Evolutionary conservation across 805 yeast genomes (phyloP), one percentile per base, ranked within the genome.

Genomic region (Danielia oregonensis): DNA sequence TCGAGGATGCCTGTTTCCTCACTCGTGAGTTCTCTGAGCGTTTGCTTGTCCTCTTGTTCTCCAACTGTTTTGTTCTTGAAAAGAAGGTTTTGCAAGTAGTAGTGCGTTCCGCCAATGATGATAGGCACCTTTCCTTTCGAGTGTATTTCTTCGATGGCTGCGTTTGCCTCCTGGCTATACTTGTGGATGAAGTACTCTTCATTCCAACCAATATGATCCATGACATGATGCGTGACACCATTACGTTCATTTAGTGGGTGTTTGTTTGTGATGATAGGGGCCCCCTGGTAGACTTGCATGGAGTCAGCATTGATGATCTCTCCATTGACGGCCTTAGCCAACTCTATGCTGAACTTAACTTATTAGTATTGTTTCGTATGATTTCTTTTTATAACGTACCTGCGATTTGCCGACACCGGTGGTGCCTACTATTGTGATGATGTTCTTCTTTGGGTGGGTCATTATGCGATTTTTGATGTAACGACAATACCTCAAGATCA

Each of bases 351-450:
- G 40, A 85, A 73, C 71, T 78, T 30, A 5, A n/a, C 26, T 36
- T 44, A 32, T 36, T 39, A 39, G 3, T 12, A 16, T 11, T 6
- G 10, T 12, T 26, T 12, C 8, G 15, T 17, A 11, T 14, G 13
- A 18, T 14, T 18, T 6, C 21, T 18, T 10, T 25, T 12, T n/a
- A 3, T 16, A 26, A 60, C 68, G 23, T 50, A 77, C 71, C 48
- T 86, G 87, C 0, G 97, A 89, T 54, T 91, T 91, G 0, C 98
- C 98, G 9, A 88, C 97, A 0, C 97, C 98, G 0, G 98, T 91
- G 23, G 96, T 89, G 0, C 98, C 98, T 3, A 85, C 83, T 12
- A 86, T 74, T 11, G 86, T 78, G 17, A 84, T 70, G 4, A 86
- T 51, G 39, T 48, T 57, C 40, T 57, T 59, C 42, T 57, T 62